Percentiles rank a stretch among this genome's conserved stretches.
phyloP scores from a whole-genome alignment of 1,284 basidiomycete species.

The Cutaneotrichosporon sp. region DNA sequence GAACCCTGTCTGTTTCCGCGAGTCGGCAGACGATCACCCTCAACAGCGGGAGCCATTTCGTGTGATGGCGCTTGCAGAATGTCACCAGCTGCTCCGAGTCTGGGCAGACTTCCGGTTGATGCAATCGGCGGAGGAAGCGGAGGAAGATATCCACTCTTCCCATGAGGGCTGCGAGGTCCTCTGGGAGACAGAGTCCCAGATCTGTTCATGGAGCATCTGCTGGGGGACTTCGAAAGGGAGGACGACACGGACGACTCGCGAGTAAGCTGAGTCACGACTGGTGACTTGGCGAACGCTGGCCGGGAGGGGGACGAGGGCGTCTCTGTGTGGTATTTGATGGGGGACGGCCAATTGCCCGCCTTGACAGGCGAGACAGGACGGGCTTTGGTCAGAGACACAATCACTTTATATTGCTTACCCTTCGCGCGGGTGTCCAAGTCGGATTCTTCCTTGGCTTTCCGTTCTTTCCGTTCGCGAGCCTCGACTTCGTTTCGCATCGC shows the following conservation, averaged over 20 bases:
- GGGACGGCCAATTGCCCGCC: neutral
- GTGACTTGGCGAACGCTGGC: neutral
- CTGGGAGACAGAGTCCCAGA: constrained; percentile 12
- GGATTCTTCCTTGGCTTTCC: constrained; percentile 1
- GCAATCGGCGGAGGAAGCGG: constrained; percentile 11
- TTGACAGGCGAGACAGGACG: neutral
- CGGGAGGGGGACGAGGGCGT: neutral
- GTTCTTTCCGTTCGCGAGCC: constrained; percentile 13
- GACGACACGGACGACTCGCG: constrained; percentile 8
- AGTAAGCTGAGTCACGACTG: neutral
- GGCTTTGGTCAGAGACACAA: neutral
- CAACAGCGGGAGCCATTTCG: no score
- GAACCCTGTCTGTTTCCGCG: no score
- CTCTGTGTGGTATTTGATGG: neutral
- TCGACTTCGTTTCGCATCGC: constrained; percentile 21
- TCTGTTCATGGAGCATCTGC: constrained; percentile 1
- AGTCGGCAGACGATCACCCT: no score
- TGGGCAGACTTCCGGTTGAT: neutral
- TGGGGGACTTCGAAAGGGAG: constrained; percentile 8
- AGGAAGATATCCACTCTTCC: constrained; percentile 7
- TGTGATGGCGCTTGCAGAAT: neutral
- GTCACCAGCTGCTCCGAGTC: neutral
- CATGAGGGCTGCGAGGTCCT: constrained; percentile 8
- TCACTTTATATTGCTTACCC: neutral
- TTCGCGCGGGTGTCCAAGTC: neutral